These are phyloP conservation scores for Neopestalotiopsis clavispora DNA, from an alignment of 2,329 filamentous ascomycete genomes.

Conservation along the genomic window DNA sequence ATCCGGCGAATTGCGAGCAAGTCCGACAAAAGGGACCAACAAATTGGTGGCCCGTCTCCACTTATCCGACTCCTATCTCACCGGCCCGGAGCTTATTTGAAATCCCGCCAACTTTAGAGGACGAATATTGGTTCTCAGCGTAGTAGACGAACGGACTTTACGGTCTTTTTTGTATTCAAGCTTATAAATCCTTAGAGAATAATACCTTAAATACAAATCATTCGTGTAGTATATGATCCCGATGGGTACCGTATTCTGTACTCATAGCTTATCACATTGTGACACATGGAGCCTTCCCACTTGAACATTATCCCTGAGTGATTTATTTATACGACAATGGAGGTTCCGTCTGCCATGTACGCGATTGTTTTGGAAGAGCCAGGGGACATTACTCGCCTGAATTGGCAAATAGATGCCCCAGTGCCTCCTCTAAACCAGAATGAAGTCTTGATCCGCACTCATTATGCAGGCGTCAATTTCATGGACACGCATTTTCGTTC, in stretches of 20 bases:
- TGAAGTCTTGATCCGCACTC: slow-evolving; percentile 78
- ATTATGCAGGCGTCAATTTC: slow-evolving; percentile 81
- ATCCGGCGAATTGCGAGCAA: no score
- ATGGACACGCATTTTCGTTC: slow-evolving; percentile 92
- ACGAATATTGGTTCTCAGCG: not conserved
- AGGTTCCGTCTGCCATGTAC: not conserved
- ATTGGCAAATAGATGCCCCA: not conserved
- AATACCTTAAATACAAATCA: not conserved
- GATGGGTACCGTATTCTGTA: no score
- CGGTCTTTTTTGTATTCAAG: not conserved
- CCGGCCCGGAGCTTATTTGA: not conserved
- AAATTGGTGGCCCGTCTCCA: no score
- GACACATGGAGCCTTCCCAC: no score
- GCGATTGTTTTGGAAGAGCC: not conserved
- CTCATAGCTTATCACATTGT: no score
- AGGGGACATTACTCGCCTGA: not conserved
- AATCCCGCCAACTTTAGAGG: not conserved
- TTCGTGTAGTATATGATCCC: no score
- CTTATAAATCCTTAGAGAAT: not conserved
- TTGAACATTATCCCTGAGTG: no score
- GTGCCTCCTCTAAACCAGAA: not conserved
- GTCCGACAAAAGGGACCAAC: no score
- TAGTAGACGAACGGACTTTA: not conserved
- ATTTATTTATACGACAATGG: not conserved
- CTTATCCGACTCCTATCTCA: not conserved